A percentile compares a stretch with the other conserved stretches of the same genome.
These are phyloP conservation scores for Fomitopsis pulvina DNA, from an alignment of 768 basidiomycete genomes.

Conservation along the genomic window DNA sequence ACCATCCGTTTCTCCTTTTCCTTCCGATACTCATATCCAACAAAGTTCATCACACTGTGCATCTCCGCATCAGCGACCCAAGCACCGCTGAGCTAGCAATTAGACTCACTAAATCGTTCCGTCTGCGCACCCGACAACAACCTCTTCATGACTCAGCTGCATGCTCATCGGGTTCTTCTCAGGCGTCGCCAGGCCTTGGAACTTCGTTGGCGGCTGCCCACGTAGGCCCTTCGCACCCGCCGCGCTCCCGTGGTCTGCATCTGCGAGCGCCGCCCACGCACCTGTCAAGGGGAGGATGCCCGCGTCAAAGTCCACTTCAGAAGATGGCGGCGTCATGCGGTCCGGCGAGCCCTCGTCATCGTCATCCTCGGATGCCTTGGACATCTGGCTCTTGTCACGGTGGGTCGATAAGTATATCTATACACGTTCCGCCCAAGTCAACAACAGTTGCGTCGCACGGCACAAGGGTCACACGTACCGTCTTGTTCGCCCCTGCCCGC, in stretches of 20 bases:
- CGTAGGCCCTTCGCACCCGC: constrained; percentile 49
- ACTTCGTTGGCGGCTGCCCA: constrained; percentile 60
- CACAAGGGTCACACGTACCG: constrained; percentile 44
- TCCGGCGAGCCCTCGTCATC: constrained; percentile 14
- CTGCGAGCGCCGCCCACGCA: constrained; percentile 67
- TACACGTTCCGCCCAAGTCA: background rate
- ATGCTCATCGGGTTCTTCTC: constrained; percentile 96
- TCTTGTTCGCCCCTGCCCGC: constrained; percentile 71
- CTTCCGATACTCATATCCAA: constrained; percentile 49
- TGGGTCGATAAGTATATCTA: constrained; percentile 39
- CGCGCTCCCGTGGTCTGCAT: constrained; percentile 25
- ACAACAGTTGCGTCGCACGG: too few relatives aligned
- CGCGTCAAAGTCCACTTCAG: constrained; percentile 55
- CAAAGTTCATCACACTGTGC: constrained; percentile 53
- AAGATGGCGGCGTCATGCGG: constrained; percentile 17
- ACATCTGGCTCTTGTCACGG: constrained; percentile 41
- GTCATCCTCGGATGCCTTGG: constrained; percentile 17
- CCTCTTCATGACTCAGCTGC: constrained; percentile 86
- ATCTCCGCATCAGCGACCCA: background rate
- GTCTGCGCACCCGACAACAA: constrained; percentile 87
- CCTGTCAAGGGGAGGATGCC: constrained; percentile 64
- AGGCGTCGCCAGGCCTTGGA: constrained; percentile 73
- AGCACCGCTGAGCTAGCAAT: background rate
- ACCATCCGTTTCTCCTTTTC: constrained; percentile 5
- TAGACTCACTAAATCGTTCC: constrained; percentile 81